Base-by-base conservation (phyloP, 768 basidiomycete species). In the Trametes gibbosa region DNA sequence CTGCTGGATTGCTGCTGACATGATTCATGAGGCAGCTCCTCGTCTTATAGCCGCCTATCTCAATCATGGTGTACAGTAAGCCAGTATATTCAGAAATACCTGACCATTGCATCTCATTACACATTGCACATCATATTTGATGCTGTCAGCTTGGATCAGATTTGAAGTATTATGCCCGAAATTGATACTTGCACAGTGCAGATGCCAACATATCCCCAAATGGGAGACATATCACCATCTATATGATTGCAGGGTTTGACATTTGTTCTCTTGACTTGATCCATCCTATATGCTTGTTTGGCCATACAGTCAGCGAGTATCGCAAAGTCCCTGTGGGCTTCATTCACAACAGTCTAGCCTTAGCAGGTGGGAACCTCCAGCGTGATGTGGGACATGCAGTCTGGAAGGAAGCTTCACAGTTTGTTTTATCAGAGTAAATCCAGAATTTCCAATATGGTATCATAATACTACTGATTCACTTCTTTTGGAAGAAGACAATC, bases 31-130 rank as follows among this genome's bases (percentile, higher is more conserved):
- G n/a, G n/a, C n/a, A 16, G 13, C 27, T 7, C 8, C 21, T 6
- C 56, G 14, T 5, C 49, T 61, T 7, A 24, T 56, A 8, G 53
- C 51, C 14, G 45, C 53, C 5, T 61, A 55, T 29, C 40, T 61
- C 40, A 43, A 55, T 24, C 59, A 61, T 35, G 59, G 58, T 34
- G 49, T 61, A 3, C 53, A 55, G 59, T 61, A 45, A 24, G 42
- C 21, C 34, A 5, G 12, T 41, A 9, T 41, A 12, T 12, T 17
- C 40, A n/a, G n/a, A n/a, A n/a, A n/a, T n/a, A n/a, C n/a, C 6
- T 41, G n/a, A 6, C 10, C 12, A 6, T 48, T 19, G 14, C 40
- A 17, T 24, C 8, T 37, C 19, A 19, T 34, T 5, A 27, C 17
- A 12, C 35, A 1, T 19, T 5, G 1, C 25, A 16, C 32, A 61